Evolutionary conservation across 1,284 basidiomycete genomes (phyloP).

Genomic region (Puccinia horiana): DNA sequence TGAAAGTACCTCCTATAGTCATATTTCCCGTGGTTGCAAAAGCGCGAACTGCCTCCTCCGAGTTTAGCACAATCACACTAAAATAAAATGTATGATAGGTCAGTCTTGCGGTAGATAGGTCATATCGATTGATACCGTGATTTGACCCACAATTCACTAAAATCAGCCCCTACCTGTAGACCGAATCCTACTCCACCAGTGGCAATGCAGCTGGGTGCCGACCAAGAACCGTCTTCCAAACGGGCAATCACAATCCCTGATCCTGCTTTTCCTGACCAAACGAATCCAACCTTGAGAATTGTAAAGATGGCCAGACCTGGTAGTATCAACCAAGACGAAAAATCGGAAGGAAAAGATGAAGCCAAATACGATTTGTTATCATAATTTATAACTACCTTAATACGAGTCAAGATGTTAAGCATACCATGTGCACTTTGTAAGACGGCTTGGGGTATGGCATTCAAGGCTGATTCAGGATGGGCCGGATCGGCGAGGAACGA

Average conservation of each 20-base stretch:
- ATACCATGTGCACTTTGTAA: slow-evolving; percentile 74
- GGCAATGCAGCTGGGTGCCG: slow-evolving; percentile 94
- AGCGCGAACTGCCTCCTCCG: slow-evolving; percentile 89
- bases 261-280: slow-evolving; percentile 47
- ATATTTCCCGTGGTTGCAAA: slow-evolving; percentile 95
- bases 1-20: slow-evolving; percentile 71
- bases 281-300: slow-evolving; percentile 66
- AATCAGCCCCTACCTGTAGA: slow-evolving; percentile 78
- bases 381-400: not conserved
- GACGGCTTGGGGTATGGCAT: slow-evolving; percentile 91
- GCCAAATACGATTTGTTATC: not conserved
- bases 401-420: not conserved
- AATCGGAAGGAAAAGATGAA: not conserved
- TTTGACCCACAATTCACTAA: slow-evolving; percentile 47
- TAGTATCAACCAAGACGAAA: not conserved
- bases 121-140: not conserved
- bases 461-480: slow-evolving; percentile 84
- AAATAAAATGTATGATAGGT: slow-evolving; percentile 54
- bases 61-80: slow-evolving; percentile 85
- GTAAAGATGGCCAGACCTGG: slow-evolving; percentile 87
- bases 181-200: slow-evolving; percentile 91
- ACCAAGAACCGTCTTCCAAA: slow-evolving; percentile 94
- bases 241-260: slow-evolving; percentile 92
- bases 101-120: slow-evolving; percentile 17
- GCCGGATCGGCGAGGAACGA: slow-evolving; percentile 75